A percentile compares a stretch with the other conserved stretches of the same genome.
These are phyloP conservation scores for Corylus heterophylla DNA, from an alignment of 306 rosid species.

Conservation along the genomic window DNA sequence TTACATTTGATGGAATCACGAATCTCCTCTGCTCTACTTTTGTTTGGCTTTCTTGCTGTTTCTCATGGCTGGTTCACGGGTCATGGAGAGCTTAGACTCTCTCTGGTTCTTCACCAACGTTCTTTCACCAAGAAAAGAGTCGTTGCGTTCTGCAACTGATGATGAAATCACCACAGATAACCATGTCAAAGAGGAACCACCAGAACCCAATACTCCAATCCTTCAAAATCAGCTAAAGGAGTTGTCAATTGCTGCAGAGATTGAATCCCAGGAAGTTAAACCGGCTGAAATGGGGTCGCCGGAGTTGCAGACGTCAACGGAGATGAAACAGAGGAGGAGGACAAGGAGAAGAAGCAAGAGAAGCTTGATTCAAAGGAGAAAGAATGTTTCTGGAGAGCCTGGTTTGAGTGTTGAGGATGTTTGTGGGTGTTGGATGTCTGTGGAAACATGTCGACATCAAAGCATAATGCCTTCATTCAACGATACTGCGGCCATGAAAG, in stretches of 20 bases:
- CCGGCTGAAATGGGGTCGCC: not conserved
- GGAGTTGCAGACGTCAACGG: constrained; percentile 16
- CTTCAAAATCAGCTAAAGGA: constrained; percentile 14
- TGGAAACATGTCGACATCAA: constrained; percentile 11
- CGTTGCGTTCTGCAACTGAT: constrained; percentile 4
- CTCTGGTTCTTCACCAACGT: constrained; percentile 68
- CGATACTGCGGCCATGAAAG: constrained; percentile 65
- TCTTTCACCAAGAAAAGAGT: constrained; percentile 14
- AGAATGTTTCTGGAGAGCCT: constrained; percentile 30
- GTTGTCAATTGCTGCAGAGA: constrained; percentile 5
- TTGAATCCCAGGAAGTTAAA: constrained; percentile 3
- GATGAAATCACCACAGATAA: constrained; percentile 12
- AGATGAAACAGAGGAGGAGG: constrained; percentile 25
- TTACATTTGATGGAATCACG: not conserved
- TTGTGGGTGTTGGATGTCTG: constrained; percentile 6
- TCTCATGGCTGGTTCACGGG: constrained; percentile 45
- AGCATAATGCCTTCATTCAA: constrained; percentile 42
- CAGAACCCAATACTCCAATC: constrained; percentile 21
- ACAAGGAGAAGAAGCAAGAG: constrained; percentile 18
- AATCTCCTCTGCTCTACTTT: not conserved
- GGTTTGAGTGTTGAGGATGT: constrained; percentile 29
- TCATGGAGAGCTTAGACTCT: constrained; percentile 46
- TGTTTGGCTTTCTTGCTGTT: not conserved
- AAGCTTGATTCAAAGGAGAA: constrained; percentile 9
- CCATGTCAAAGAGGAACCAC: constrained; percentile 9